Evolutionary conservation across 2,329 filamentous ascomycete species (phyloP).

Genomic region (Fusarium miscanthi): DNA sequence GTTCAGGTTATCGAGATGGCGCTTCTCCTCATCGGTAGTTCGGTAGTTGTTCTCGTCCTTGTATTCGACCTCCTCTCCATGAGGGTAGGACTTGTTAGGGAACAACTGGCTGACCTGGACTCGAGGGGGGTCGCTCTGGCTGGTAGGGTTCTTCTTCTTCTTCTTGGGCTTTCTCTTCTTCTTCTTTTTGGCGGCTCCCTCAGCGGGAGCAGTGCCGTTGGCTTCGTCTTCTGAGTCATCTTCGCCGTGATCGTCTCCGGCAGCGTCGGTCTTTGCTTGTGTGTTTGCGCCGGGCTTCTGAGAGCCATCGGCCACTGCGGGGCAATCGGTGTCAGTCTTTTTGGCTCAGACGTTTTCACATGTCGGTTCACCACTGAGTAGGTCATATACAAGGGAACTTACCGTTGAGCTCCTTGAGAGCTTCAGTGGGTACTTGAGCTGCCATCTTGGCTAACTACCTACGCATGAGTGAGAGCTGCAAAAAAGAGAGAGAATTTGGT

Average conservation of each 20-base stretch:
- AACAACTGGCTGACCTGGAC: conserved; percentile 79
- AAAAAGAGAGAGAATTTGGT: conserved; percentile 39
- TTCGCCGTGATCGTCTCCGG: conserved; percentile 58
- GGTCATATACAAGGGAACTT: conserved; percentile 7
- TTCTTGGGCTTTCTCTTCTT: conserved; percentile 88
- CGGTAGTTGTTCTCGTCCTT: conserved; percentile 79
- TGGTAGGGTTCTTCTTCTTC: conserved; percentile 80
- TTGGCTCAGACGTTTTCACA: background rate
- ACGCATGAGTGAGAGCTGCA: conserved; percentile 25
- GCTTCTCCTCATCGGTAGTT: conserved; percentile 85
- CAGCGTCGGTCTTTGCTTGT: conserved; percentile 53
- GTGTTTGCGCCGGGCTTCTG: conserved; percentile 55
- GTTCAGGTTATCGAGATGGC: conserved; percentile 83
- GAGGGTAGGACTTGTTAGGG: conserved; percentile 76
- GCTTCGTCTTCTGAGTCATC: conserved; percentile 67
- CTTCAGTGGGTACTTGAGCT: conserved; percentile 56
- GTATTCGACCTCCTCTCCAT: conserved; percentile 83
- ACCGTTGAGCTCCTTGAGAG: conserved; percentile 59
- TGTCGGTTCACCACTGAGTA: background rate
- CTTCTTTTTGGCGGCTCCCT: conserved; percentile 54
- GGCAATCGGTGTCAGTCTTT: conserved; percentile 18
- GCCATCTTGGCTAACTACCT: conserved; percentile 53
- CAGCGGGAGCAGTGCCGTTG: conserved; percentile 51
- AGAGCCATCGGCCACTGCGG: conserved; percentile 55
- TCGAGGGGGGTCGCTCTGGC: conserved; percentile 79